Evolutionary conservation across 768 basidiomycete genomes (phyloP).

Genomic region (Termitomyces sp.): DNA sequence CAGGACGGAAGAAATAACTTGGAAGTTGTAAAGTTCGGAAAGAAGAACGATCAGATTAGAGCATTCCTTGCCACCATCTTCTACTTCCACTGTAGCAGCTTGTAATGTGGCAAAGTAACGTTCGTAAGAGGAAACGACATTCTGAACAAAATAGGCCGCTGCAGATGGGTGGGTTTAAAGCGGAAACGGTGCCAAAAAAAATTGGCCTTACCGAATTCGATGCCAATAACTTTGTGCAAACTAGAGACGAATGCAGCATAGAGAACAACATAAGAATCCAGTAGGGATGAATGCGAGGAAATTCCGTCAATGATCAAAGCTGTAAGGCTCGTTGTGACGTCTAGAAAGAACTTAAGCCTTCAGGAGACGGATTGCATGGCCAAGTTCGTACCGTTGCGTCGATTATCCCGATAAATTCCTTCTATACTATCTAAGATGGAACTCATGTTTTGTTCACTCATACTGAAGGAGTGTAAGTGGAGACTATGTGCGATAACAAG

Average conservation of each 20-base stretch:
- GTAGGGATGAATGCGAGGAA: slow-evolving; percentile 69
- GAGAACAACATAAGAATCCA: slow-evolving; percentile 87
- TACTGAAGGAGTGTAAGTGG: slow-evolving; percentile 33
- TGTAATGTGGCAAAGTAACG: slow-evolving; percentile 36
- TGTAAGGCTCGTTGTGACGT: slow-evolving; percentile 78
- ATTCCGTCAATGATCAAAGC: slow-evolving; percentile 74
- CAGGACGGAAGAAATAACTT: slow-evolving; percentile 84
- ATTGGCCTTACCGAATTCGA: slow-evolving; percentile 76
- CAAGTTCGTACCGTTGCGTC: slow-evolving; percentile 61
- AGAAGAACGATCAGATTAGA: slow-evolving; percentile 84
- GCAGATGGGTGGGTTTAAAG: neutral
- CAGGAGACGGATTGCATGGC: neutral
- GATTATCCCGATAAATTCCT: slow-evolving; percentile 67
- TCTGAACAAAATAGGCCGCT: slow-evolving; percentile 86
- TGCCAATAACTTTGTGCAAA: slow-evolving; percentile 73
- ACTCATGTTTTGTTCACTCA: slow-evolving; percentile 87
- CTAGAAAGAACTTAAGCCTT: slow-evolving; percentile 30
- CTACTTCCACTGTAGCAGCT: slow-evolving; percentile 26
- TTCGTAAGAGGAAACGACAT: slow-evolving; percentile 63
- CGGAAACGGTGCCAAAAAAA: neutral
- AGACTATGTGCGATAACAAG: neutral
- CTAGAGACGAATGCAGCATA: slow-evolving; percentile 82
- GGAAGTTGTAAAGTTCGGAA: slow-evolving; percentile 94
- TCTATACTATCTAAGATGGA: slow-evolving; percentile 72
- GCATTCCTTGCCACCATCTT: slow-evolving; percentile 73